Conservation (phyloP, 2,329 filamentous ascomycete genomes). For the Fusarium denticulatum region DNA sequence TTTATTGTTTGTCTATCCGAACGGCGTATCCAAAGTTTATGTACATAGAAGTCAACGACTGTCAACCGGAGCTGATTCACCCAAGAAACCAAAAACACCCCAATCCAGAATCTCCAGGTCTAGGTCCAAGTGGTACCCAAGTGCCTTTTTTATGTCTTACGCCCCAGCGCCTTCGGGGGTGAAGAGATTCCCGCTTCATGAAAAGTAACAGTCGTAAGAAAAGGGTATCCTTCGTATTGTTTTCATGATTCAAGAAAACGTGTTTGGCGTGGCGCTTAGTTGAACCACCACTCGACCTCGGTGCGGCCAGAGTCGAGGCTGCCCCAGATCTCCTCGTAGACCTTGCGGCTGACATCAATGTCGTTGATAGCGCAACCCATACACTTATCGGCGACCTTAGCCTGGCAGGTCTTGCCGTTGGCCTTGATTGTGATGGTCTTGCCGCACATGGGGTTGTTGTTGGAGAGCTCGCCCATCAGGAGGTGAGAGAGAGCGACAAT, state of each 20-base stretch:
- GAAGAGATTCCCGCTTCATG: constrained; percentile 39
- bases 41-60: constrained; percentile 38
- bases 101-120: constrained; percentile 36
- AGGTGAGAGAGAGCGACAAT: constrained; percentile 75
- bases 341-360: constrained; percentile 69
- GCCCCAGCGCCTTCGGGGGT: constrained; percentile 33
- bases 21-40: constrained; percentile 31
- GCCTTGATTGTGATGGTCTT: constrained; percentile 71
- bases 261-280: constrained; percentile 40
- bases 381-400: constrained; percentile 79
- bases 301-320: constrained; percentile 56
- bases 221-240: constrained; percentile 24
- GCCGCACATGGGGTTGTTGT: constrained; percentile 76
- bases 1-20: constrained; percentile 30
- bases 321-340: constrained; percentile 64
- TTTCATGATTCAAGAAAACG: constrained; percentile 17
- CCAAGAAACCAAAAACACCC: constrained; percentile 40
- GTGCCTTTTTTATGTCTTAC: constrained; percentile 21
- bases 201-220: constrained; percentile 38
- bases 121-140: background rate
- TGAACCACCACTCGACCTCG: constrained; percentile 59
- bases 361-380: constrained; percentile 67
- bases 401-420: constrained; percentile 67
- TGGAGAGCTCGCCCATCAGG: constrained; percentile 72
- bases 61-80: constrained; percentile 34